A percentile compares a stretch with the other conserved stretches of the same genome.
Evolutionary conservation across 768 basidiomycete genomes (phyloP).

Genomic region (Cyathus striatus): DNA sequence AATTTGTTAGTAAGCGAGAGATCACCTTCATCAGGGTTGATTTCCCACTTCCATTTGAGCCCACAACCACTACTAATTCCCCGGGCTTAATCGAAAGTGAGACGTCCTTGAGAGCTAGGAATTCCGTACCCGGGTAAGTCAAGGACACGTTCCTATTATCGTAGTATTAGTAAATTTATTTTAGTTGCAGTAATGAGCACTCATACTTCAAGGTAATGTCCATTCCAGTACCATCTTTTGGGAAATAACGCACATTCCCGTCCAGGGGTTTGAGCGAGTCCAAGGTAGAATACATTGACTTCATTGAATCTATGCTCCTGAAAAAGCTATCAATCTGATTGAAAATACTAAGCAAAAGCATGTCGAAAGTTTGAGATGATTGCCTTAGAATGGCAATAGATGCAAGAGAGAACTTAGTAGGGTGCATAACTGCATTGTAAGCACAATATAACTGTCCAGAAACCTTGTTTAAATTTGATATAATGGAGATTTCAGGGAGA

Average conservation of each 20-base stretch:
- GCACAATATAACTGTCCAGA: slow-evolving; percentile 37
- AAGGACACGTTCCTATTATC: slow-evolving; percentile 43
- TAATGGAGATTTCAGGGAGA: no score
- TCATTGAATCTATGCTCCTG: slow-evolving; percentile 19
- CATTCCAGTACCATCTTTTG: slow-evolving; percentile 19
- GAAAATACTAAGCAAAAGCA: slow-evolving; percentile 17
- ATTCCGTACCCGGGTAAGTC: slow-evolving; percentile 41
- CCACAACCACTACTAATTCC: slow-evolving; percentile 53
- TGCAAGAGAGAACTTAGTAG: slow-evolving; percentile 28
- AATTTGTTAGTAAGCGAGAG: slow-evolving; percentile 40
- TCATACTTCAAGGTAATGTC: background rate
- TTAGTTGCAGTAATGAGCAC: background rate
- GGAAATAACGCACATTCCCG: no score
- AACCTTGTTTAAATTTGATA: no score
- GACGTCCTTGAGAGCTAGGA: slow-evolving; percentile 30
- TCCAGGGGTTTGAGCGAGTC: no score
- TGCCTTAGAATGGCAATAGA: slow-evolving; percentile 35
- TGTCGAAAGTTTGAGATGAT: slow-evolving; percentile 22
- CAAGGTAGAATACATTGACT: no score
- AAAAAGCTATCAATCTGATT: slow-evolving; percentile 12
- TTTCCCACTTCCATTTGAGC: slow-evolving; percentile 53
- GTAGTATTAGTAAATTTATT: background rate
- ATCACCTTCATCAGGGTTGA: slow-evolving; percentile 48
- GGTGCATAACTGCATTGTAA: slow-evolving; percentile 21
- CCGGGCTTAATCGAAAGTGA: slow-evolving; percentile 42